These are phyloP conservation scores for Populus nigra DNA, from an alignment of 345 rosid genomes.

Conservation along the genomic window DNA sequence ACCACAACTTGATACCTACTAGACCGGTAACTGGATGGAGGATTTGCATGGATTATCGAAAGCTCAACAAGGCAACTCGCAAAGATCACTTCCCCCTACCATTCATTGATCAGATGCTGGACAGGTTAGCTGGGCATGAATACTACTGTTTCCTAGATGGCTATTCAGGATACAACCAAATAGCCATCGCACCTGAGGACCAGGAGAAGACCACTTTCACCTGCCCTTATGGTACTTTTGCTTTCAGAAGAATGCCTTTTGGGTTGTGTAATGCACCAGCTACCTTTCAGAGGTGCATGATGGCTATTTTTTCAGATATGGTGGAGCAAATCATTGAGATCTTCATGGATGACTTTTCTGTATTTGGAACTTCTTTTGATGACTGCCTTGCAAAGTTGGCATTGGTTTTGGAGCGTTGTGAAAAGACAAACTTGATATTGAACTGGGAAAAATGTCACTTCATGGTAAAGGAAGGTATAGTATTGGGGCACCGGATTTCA, in stretches of 20 bases:
- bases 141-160: background rate
- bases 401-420: background rate
- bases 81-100: background rate
- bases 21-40: background rate
- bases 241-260: no score
- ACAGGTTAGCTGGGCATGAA: background rate
- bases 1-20: background rate
- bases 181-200: background rate
- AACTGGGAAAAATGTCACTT: background rate
- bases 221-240: background rate
- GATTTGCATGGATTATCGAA: background rate
- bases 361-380: background rate
- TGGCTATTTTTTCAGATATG: no score
- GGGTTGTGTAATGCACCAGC: no score
- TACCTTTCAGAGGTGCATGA: no score
- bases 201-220: conserved; percentile 4
- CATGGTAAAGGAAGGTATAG: no score
- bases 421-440: background rate
- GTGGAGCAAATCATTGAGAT: background rate
- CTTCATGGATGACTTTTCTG: background rate
- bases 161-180: background rate
- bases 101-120: conserved; percentile 1
- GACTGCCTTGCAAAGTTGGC: background rate
- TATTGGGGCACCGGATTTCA: no score
- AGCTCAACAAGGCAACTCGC: background rate